phyloP scores from a whole-genome alignment of 176 grass and related monocot genomes.

The Oryza glaberrima region DNA sequence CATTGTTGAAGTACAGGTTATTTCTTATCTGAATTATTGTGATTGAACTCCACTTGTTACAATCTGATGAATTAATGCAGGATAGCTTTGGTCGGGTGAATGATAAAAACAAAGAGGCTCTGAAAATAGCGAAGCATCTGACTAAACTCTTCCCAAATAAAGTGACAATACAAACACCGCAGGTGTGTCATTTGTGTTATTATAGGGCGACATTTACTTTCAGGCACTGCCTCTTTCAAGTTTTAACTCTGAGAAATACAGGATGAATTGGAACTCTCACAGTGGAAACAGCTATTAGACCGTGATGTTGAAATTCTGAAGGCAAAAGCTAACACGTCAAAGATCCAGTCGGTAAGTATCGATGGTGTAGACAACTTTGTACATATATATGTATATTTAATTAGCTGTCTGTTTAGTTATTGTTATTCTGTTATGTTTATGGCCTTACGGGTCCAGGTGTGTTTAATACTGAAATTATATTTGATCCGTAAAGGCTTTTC shows the following conservation, averaged over 20 bases:
- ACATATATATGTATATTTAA: slow-evolving; percentile 3
- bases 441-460: not conserved
- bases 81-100: slow-evolving; percentile 72
- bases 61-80: slow-evolving; percentile 49
- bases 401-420: not conserved
- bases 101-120: slow-evolving; percentile 91
- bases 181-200: slow-evolving; percentile 54
- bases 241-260: slow-evolving; percentile 45
- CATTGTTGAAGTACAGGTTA: not conserved
- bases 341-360: slow-evolving; percentile 75
- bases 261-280: slow-evolving; percentile 70
- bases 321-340: slow-evolving; percentile 82
- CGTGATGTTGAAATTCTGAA: slow-evolving; percentile 90
- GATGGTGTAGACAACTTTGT: not conserved
- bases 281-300: slow-evolving; percentile 88
- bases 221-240: slow-evolving; percentile 13
- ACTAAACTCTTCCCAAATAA: slow-evolving; percentile 93
- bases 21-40: not conserved
- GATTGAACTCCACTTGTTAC: slow-evolving; percentile 15
- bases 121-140: slow-evolving; percentile 76
- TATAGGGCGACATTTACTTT: slow-evolving; percentile 19
- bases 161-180: slow-evolving; percentile 81
- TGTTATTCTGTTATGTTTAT: not conserved
- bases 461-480: not conserved
- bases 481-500: not conserved